phyloP scores from a whole-genome alignment of 768 basidiomycete species.

The Leccinum olivaceopallidum region DNA sequence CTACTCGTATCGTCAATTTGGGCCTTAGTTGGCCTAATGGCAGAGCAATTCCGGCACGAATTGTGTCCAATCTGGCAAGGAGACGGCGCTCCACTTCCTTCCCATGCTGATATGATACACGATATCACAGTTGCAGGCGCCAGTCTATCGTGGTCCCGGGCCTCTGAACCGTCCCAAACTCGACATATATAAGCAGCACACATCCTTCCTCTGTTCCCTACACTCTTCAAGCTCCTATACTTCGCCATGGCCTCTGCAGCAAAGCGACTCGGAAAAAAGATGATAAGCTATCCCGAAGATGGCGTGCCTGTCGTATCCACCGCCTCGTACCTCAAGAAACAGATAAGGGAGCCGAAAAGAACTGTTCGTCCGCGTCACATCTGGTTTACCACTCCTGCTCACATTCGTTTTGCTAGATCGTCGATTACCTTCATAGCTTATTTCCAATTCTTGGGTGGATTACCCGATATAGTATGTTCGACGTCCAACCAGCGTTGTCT shows the following conservation, averaged over 20 bases:
- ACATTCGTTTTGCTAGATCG: conserved; percentile 41
- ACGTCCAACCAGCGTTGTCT: neutral
- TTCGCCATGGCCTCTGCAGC: conserved; percentile 38
- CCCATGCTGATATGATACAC: conserved; percentile 13
- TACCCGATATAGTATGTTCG: conserved; percentile 73
- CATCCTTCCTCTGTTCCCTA: neutral
- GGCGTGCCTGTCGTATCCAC: conserved; percentile 59
- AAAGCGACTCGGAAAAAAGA: conserved; percentile 54
- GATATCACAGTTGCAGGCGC: neutral
- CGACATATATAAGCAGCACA: conserved; percentile 2
- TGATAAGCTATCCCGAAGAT: conserved; percentile 62
- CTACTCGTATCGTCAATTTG: neutral
- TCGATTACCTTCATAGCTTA: conserved; percentile 64
- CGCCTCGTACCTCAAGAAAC: conserved; percentile 49
- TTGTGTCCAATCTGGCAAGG: neutral
- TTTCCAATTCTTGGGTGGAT: conserved; percentile 91
- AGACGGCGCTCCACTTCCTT: conserved; percentile 22
- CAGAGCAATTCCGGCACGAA: neutral
- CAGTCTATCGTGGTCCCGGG: neutral
- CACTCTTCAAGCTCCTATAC: neutral
- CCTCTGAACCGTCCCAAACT: neutral
- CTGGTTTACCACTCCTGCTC: neutral
- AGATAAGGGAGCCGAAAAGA: conserved; percentile 46
- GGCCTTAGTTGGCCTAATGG: neutral
- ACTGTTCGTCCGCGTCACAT: conserved; percentile 39